phyloP scores from a whole-genome alignment of 2,329 filamentous ascomycete species.

The Claviceps digitariae region DNA sequence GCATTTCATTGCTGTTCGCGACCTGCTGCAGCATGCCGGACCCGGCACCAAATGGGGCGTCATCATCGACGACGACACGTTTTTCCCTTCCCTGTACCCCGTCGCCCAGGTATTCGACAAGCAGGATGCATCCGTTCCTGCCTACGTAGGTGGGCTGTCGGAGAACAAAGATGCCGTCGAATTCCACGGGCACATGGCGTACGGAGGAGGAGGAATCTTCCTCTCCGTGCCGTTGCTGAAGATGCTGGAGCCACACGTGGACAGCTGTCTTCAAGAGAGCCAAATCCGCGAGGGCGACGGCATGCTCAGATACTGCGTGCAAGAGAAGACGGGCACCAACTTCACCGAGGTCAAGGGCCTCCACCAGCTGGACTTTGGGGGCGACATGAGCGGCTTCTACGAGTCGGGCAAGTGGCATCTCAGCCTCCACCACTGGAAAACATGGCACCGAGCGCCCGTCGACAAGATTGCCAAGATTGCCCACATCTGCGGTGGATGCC shows the following conservation, averaged over 20 bases:
- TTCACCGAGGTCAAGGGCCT: slow-evolving; percentile 42
- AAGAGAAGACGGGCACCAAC: slow-evolving; percentile 36
- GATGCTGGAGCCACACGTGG: slow-evolving; percentile 32
- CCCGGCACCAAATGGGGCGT: slow-evolving; percentile 38
- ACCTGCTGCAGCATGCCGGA: slow-evolving; percentile 30
- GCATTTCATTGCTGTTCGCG: slow-evolving; percentile 41
- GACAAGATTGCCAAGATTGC: slow-evolving; percentile 10
- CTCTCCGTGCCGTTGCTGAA: slow-evolving; percentile 37
- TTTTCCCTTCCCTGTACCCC: slow-evolving; percentile 41
- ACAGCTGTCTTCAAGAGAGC: slow-evolving; percentile 32
- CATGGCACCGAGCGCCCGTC: slow-evolving; percentile 37
- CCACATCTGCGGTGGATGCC: slow-evolving; percentile 41
- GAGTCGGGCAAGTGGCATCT: slow-evolving; percentile 41
- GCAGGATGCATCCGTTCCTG: slow-evolving; percentile 33
- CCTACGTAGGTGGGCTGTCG: slow-evolving; percentile 44
- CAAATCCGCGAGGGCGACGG: slow-evolving; percentile 35
- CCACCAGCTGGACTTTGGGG: slow-evolving; percentile 42
- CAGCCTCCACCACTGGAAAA: slow-evolving; percentile 51
- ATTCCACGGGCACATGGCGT: slow-evolving; percentile 44
- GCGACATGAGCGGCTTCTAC: slow-evolving; percentile 45
- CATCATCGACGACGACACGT: slow-evolving; percentile 50
- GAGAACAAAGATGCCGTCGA: slow-evolving; percentile 40
- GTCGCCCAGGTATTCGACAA: slow-evolving; percentile 32
- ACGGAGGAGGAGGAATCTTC: slow-evolving; percentile 47
- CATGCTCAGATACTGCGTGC: slow-evolving; percentile 43